Evolutionary conservation across 148 eudicot species (phyloP).

Genomic region (Heliosperma pusillum): DNA sequence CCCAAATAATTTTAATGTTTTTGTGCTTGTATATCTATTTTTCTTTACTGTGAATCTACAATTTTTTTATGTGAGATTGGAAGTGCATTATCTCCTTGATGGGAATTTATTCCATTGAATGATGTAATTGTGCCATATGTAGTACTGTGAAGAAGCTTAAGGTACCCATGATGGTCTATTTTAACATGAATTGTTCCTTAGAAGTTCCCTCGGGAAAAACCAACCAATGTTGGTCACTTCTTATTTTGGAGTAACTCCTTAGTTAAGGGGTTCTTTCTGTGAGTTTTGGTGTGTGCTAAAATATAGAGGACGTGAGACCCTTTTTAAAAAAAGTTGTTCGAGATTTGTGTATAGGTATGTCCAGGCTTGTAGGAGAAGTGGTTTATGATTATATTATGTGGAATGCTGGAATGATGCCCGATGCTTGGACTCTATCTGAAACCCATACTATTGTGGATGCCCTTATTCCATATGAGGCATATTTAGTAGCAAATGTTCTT

Average conservation of each 20-base stretch:
- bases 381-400: not conserved
- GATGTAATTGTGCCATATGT: not conserved
- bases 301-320: not conserved
- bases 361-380: not conserved
- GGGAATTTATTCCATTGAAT: not conserved
- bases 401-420: not conserved
- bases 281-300: not conserved
- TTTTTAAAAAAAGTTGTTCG: not conserved
- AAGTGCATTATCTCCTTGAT: not conserved
- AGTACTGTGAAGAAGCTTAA: not conserved
- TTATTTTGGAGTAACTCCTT: not conserved
- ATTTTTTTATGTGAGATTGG: not conserved
- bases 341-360: not conserved
- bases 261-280: not conserved
- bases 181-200: not conserved
- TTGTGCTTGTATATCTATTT: not conserved
- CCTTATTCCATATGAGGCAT: not conserved
- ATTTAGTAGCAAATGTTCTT: not conserved
- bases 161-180: not conserved
- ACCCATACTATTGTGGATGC: not conserved
- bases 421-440: not conserved
- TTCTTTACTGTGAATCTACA: not conserved
- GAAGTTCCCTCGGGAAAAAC: not conserved
- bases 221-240: not conserved
- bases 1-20: not conserved